A percentile compares a stretch with the other conserved stretches of the same genome.
Evolutionary conservation across 495 filamentous ascomycete genomes (phyloP).

Genomic region (Penicillium manginii): DNA sequence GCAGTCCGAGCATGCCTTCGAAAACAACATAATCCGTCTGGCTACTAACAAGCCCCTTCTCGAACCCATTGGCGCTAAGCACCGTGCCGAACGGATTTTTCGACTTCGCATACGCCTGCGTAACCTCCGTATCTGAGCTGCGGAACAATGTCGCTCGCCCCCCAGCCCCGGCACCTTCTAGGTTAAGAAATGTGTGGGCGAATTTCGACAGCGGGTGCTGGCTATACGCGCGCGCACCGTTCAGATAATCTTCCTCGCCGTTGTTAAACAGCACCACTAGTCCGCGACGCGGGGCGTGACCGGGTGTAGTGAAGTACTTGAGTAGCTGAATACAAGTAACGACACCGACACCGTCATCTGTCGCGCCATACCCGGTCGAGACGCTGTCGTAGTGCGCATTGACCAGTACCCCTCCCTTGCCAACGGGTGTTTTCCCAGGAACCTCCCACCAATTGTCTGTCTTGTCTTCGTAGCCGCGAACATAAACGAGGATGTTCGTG

Average conservation of each 20-base stretch:
- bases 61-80: slow-evolving; percentile 80
- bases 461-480: slow-evolving; percentile 78
- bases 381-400: slow-evolving; percentile 98
- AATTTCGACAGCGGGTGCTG: slow-evolving; percentile 78
- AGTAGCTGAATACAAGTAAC: slow-evolving; percentile 86
- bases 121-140: slow-evolving; percentile 85
- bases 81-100: slow-evolving; percentile 83
- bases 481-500: slow-evolving; percentile 89
- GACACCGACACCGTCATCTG: slow-evolving; percentile 91
- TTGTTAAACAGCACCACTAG: slow-evolving; percentile 91
- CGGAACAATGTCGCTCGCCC: slow-evolving; percentile 87
- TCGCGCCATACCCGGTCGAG: slow-evolving; percentile 86
- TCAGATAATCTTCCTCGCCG: slow-evolving; percentile 92
- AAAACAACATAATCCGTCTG: slow-evolving; percentile 92
- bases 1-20: slow-evolving; percentile 75
- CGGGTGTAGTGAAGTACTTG: slow-evolving; percentile 78
- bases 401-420: slow-evolving; percentile 80
- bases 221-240: slow-evolving; percentile 85
- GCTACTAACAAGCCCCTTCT: slow-evolving; percentile 73
- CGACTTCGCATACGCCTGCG: slow-evolving; percentile 70
- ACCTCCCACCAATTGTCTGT: slow-evolving; percentile 66
- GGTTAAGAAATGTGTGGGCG: slow-evolving; percentile 84
- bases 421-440: slow-evolving; percentile 48
- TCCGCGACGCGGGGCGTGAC: slow-evolving; percentile 76
- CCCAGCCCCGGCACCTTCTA: slow-evolving; percentile 94